Evolutionary conservation across 2,329 filamentous ascomycete species (phyloP).

Genomic region (Alternaria sp.): DNA sequence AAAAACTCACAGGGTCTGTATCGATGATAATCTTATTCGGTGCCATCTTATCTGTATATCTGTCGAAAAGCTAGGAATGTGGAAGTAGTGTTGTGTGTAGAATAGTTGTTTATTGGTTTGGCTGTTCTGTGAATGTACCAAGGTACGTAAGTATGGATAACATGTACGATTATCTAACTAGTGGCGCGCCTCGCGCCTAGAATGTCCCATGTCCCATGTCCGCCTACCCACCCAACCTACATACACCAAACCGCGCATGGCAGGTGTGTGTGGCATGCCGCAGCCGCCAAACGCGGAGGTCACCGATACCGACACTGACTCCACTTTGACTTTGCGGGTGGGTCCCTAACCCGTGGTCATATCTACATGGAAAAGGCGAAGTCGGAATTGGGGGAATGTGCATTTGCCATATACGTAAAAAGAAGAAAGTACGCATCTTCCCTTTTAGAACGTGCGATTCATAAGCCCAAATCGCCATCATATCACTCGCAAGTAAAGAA

Average conservation of each 20-base stretch:
- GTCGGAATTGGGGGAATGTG: background rate
- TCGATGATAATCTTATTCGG: conserved; percentile 83
- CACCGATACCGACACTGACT: conserved; percentile 19
- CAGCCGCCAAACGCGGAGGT: conserved; percentile 12
- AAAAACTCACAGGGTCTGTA: conserved; percentile 77
- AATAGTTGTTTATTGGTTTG: too few relatives aligned
- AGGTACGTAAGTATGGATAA: background rate
- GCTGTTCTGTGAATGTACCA: background rate
- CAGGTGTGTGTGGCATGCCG: conserved; percentile 16
- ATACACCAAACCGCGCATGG: conserved; percentile 19
- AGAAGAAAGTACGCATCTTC: background rate
- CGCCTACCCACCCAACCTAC: too few relatives aligned
- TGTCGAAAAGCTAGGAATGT: too few relatives aligned
- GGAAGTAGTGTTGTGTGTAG: too few relatives aligned
- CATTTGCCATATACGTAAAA: conserved; percentile 2
- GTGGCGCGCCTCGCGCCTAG: conserved; percentile 5
- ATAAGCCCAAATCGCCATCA: conserved; percentile 28
- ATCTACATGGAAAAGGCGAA: background rate
- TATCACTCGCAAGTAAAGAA: background rate
- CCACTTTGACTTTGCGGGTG: background rate
- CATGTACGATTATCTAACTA: conserved; percentile 32
- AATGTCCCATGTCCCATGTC: too few relatives aligned
- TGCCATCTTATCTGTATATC: conserved; percentile 34
- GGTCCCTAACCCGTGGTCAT: background rate
- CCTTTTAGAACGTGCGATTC: conserved; percentile 10